Conservation (phyloP, 768 basidiomycete species). For the Holtermannia corniformis region DNA sequence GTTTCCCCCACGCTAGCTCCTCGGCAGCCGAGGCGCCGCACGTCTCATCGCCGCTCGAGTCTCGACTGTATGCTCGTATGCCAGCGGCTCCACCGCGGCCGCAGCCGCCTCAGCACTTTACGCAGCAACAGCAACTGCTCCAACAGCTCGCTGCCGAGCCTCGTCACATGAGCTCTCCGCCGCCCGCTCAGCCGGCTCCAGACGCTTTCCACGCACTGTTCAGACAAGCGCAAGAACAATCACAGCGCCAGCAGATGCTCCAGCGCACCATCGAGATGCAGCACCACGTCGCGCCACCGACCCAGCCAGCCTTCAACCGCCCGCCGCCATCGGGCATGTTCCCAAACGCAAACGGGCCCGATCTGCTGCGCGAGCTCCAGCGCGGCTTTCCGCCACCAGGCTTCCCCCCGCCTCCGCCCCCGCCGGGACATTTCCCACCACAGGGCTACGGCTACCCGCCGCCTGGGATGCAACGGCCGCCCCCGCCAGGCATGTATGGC, state of each 20-base stretch:
- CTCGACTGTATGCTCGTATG: not conserved
- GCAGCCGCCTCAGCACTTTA: not conserved
- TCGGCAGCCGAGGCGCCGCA: too few relatives aligned
- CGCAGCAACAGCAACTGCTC: not conserved
- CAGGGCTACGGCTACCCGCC: not conserved
- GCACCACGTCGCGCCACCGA: not conserved
- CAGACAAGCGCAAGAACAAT: slow-evolving; percentile 10
- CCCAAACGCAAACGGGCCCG: not conserved
- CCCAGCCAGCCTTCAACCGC: slow-evolving; percentile 4
- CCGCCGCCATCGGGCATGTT: not conserved
- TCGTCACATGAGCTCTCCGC: not conserved
- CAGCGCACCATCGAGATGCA: not conserved
- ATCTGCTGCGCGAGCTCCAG: not conserved
- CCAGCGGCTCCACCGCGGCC: not conserved
- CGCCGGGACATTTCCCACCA: slow-evolving; percentile 4
- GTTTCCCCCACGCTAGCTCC: not conserved
- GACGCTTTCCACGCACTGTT: slow-evolving; percentile 12
- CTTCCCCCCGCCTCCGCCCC: slow-evolving; percentile 4
- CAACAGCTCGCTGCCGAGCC: slow-evolving; percentile 1
- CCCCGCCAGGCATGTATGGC: not conserved
- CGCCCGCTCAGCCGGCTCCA: slow-evolving; percentile 5
- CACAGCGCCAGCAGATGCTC: slow-evolving; percentile 2
- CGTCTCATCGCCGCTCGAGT: not conserved
- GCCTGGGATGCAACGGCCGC: not conserved
- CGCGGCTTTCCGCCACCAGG: not conserved